These are phyloP conservation scores for Aspergillus glaucus DNA, from an alignment of 2,329 filamentous ascomycete genomes.

Conservation along the genomic window DNA sequence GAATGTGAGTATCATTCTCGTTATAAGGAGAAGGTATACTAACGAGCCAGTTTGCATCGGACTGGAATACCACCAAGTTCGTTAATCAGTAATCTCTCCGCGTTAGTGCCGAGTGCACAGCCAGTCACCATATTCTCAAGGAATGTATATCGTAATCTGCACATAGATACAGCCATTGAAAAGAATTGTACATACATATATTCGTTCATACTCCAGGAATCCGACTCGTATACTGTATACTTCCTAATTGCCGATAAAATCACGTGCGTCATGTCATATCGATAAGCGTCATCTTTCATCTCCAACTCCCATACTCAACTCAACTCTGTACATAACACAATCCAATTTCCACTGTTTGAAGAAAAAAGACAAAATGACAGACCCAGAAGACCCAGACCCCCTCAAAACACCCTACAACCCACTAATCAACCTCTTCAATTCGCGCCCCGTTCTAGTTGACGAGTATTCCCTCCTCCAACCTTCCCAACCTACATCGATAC, in stretches of 20 bases:
- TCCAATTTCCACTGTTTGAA: too few relatives aligned
- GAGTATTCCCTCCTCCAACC: constrained; percentile 26
- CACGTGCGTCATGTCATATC: too few relatives aligned
- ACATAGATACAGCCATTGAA: too few relatives aligned
- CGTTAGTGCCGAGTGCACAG: not conserved
- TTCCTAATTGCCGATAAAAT: too few relatives aligned
- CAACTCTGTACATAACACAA: too few relatives aligned
- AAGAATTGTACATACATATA: too few relatives aligned
- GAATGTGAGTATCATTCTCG: constrained; percentile 15
- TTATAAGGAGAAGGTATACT: not conserved
- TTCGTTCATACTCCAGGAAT: too few relatives aligned
- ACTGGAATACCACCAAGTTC: constrained; percentile 17
- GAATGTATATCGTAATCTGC: constrained; percentile 8
- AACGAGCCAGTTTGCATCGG: constrained; percentile 11
- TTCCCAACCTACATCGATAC: not conserved
- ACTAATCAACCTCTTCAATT: constrained; percentile 45
- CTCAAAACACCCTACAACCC: constrained; percentile 40
- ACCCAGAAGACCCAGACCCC: constrained; percentile 11
- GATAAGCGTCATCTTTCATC: too few relatives aligned
- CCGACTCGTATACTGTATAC: too few relatives aligned
- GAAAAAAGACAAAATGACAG: not conserved
- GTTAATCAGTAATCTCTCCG: constrained; percentile 2
- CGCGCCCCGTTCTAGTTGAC: constrained; percentile 46
- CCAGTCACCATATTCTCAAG: too few relatives aligned
- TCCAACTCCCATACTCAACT: too few relatives aligned